Conservation (phyloP, 2,329 filamentous ascomycete genomes). For the Fusarium euwallaceae region DNA sequence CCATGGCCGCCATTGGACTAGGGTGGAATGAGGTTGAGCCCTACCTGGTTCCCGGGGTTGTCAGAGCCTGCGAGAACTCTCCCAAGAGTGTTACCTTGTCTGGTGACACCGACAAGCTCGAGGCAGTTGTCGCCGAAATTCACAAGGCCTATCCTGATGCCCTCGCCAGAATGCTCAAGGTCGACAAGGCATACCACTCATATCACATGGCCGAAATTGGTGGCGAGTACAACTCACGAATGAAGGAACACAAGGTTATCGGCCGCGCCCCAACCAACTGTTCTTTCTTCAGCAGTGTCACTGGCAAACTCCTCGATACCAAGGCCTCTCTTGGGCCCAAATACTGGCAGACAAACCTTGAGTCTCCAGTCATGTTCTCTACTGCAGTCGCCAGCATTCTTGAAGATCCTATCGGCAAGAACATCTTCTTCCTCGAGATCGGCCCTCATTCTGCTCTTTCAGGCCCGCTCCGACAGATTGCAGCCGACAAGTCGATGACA, state of each 20-base stretch:
- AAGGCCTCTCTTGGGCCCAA: slow-evolving; percentile 17
- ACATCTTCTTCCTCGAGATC: slow-evolving; percentile 42
- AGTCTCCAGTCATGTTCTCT: slow-evolving; percentile 47
- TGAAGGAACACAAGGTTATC: slow-evolving; percentile 24
- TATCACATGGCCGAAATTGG: slow-evolving; percentile 51
- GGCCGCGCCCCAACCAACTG: background rate
- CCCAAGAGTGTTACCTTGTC: slow-evolving; percentile 53
- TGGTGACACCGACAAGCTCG: slow-evolving; percentile 47
- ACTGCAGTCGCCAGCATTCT: slow-evolving; percentile 27
- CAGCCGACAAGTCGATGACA: slow-evolving; percentile 6
- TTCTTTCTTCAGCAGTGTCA: slow-evolving; percentile 49
- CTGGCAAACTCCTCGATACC: slow-evolving; percentile 41
- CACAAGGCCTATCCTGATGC: slow-evolving; percentile 47
- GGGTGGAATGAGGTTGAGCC: slow-evolving; percentile 45
- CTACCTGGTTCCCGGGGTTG: slow-evolving; percentile 44
- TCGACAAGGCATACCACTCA: slow-evolving; percentile 60
- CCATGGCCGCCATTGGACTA: slow-evolving; percentile 58
- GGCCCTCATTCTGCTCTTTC: slow-evolving; percentile 46
- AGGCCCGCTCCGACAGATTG: slow-evolving; percentile 44
- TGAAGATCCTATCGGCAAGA: background rate
- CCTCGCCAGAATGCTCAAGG: slow-evolving; percentile 51
- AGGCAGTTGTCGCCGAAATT: slow-evolving; percentile 45
- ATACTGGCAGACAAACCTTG: slow-evolving; percentile 51
- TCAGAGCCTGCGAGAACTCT: slow-evolving; percentile 56
- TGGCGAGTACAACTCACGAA: slow-evolving; percentile 37